phyloP scores from a whole-genome alignment of 2,329 filamentous ascomycete genomes.

The Talaromyces sp. region DNA sequence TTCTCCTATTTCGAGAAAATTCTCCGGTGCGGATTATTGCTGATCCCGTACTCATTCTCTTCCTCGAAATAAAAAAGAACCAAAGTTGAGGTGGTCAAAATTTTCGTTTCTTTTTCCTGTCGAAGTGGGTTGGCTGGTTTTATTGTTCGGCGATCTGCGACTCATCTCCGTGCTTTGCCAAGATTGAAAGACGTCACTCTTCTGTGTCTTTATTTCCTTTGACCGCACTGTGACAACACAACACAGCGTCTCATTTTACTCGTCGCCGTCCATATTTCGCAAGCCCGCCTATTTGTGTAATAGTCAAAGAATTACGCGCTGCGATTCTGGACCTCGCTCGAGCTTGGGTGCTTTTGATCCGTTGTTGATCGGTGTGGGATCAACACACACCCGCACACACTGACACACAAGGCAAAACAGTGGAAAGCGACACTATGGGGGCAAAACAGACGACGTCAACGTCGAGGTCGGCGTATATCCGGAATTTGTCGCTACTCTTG shows the following conservation, averaged over 20 bases:
- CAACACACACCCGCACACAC: neutral
- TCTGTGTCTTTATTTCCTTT: neutral
- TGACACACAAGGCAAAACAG: neutral
- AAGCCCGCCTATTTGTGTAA: neutral
- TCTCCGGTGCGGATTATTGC: neutral
- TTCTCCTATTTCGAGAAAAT: neutral
- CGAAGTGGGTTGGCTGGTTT: neutral
- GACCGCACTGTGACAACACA: neutral
- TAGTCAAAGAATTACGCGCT: neutral
- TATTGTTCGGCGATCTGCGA: conserved; percentile 8
- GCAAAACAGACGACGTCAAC: neutral
- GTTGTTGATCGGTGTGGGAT: conserved; percentile 1
- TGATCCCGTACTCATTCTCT: neutral
- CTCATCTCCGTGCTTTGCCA: neutral
- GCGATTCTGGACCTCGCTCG: neutral
- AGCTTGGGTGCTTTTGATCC: neutral
- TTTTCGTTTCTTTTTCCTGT: neutral
- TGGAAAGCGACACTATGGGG: neutral
- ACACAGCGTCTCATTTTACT: neutral
- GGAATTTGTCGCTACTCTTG: conserved; percentile 32
- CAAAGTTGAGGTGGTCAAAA: neutral
- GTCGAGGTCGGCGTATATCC: neutral
- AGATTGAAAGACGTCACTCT: conserved; percentile 7
- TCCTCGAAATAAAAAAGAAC: too few relatives aligned
- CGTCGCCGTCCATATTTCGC: neutral